Percentiles rank a stretch among this genome's conserved stretches.
Conservation (phyloP, 345 rosid genomes). For the Physaria fendleri region DNA sequence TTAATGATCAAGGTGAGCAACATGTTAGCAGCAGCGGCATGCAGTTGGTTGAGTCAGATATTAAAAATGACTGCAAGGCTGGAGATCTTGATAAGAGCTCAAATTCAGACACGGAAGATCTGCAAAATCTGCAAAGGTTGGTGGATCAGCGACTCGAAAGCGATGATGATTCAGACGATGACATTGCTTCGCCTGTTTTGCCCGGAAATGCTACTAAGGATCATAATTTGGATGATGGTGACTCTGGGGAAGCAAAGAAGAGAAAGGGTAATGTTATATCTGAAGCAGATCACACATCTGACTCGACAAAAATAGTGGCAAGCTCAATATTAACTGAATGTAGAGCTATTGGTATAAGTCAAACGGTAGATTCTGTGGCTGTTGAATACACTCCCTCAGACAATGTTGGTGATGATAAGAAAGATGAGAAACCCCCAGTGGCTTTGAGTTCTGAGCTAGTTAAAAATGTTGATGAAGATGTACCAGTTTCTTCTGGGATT, state of each 20-base stretch:
- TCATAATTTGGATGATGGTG: constrained; percentile 17
- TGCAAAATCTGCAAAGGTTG: constrained; percentile 32
- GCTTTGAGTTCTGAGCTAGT: constrained; percentile 18
- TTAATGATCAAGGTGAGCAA: constrained; percentile 29
- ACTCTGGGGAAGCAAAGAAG: neutral
- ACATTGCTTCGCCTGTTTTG: constrained; percentile 9
- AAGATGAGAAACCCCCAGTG: constrained; percentile 26
- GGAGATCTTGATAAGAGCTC: constrained; percentile 33
- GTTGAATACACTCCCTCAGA: constrained; percentile 26
- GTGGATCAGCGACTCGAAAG: constrained; percentile 39
- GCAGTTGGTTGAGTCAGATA: constrained; percentile 27
- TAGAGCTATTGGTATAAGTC: neutral
- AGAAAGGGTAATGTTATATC: constrained; percentile 9
- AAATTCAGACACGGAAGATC: constrained; percentile 27
- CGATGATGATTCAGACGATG: constrained; percentile 36
- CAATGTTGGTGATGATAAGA: constrained; percentile 24
- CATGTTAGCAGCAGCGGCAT: constrained; percentile 14
- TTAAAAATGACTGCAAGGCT: constrained; percentile 15
- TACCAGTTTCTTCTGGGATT: constrained; percentile 15
- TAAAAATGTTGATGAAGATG: constrained; percentile 24
- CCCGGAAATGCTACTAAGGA: constrained; percentile 16
- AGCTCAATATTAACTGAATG: neutral
- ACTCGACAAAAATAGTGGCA: neutral
- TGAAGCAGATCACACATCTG: neutral
- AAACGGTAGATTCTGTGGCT: constrained; percentile 24